Percentiles rank a stretch among this genome's conserved stretches.
Conservation (phyloP, 176 grass and related monocot species). For the Aegilops speltoides region DNA sequence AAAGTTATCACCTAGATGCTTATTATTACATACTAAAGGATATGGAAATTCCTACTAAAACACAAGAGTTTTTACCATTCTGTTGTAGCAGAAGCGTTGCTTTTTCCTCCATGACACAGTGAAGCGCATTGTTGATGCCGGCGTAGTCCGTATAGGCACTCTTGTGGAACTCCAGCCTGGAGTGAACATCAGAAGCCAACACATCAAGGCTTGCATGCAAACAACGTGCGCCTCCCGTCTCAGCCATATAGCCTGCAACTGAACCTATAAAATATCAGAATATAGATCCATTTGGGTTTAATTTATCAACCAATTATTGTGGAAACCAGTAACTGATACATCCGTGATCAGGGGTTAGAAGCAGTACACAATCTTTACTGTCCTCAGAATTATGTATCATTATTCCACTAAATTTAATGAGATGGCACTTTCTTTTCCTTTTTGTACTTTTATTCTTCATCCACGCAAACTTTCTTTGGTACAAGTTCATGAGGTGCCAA, state of each 20-base stretch:
- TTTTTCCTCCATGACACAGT: constrained; percentile 12
- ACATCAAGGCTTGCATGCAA: neutral
- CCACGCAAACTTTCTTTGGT: neutral
- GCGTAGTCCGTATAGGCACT: neutral
- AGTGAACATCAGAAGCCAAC: constrained; percentile 1
- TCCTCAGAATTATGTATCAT: neutral
- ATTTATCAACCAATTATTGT: neutral
- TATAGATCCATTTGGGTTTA: neutral
- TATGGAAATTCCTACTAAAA: constrained; percentile 8
- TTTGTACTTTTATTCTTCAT: neutral
- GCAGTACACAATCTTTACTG: neutral
- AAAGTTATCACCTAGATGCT: neutral
- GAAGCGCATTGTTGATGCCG: neutral
- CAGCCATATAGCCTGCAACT: constrained; percentile 5
- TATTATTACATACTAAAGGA: neutral
- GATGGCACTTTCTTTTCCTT: neutral
- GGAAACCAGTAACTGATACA: neutral
- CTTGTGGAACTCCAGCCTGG: neutral
- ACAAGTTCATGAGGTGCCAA: neutral
- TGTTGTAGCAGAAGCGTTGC: neutral
- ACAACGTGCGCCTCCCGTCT: neutral
- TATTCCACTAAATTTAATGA: neutral
- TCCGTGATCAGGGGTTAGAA: neutral
- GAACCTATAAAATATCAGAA: neutral
- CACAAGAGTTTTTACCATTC: neutral